Percentiles rank a stretch among this genome's conserved stretches.
These are phyloP conservation scores for Fusarium sp. DNA, from an alignment of 2,329 filamentous ascomycete genomes.

Conservation along the genomic window DNA sequence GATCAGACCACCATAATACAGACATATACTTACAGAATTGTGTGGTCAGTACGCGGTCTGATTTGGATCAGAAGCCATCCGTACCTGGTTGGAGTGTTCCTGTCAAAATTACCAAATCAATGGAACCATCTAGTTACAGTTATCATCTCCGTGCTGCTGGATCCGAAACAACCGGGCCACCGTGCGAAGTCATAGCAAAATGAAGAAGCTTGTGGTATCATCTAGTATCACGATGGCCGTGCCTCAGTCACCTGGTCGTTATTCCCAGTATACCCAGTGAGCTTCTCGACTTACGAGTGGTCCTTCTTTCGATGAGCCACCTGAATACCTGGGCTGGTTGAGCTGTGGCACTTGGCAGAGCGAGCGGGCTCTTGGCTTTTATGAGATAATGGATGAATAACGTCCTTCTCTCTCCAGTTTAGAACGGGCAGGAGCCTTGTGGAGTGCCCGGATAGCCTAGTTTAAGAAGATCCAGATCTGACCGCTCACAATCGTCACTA, in stretches of 20 bases:
- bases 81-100: slow-evolving; percentile 18
- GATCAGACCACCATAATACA: slow-evolving; percentile 42
- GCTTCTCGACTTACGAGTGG: slow-evolving; percentile 11
- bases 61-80: slow-evolving; percentile 12
- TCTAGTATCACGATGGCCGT: slow-evolving; percentile 31
- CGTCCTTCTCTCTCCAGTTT: slow-evolving; percentile 1
- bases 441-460: slow-evolving; percentile 7
- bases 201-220: slow-evolving; percentile 26
- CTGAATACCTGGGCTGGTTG: slow-evolving; percentile 10
- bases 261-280: slow-evolving; percentile 16
- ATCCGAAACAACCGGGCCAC: slow-evolving; percentile 16
- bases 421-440: background rate
- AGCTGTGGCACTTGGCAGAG: slow-evolving; percentile 22
- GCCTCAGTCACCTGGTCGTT: slow-evolving; percentile 6
- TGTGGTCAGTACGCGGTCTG: slow-evolving; percentile 6
- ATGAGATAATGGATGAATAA: slow-evolving; percentile 22
- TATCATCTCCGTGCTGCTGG: slow-evolving; percentile 22
- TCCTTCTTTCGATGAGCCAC: slow-evolving; percentile 16
- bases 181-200: background rate
- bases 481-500: slow-evolving; percentile 18
- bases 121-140: slow-evolving; percentile 21
- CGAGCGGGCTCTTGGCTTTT: background rate
- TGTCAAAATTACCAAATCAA: slow-evolving; percentile 18
- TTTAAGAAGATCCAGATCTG: slow-evolving; percentile 24
- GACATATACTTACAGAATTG: slow-evolving; percentile 24